Base-by-base conservation (phyloP, 78 protist species). In the Dictyostelium brefeldianum region DNA sequence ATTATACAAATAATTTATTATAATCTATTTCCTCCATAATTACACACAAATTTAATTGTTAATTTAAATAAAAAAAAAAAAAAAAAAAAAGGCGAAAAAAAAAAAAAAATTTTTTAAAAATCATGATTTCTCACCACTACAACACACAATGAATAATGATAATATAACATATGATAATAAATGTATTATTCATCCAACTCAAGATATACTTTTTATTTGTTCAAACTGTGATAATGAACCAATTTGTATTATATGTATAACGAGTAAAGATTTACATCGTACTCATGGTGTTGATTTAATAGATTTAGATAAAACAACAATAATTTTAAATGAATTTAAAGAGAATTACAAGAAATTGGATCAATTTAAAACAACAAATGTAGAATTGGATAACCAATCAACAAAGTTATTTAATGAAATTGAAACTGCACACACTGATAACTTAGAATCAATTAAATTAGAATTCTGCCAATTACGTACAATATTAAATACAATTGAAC, bases 141-240 rank as follows among this genome's bases (percentile, higher is more conserved):
- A n/a, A n/a, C n/a, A n/a, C n/a, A n/a, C n/a, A n/a, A n/a, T n/a
- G n/a, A n/a, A n/a, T n/a, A n/a, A n/a, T n/a, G n/a, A n/a, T n/a
- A n/a, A n/a, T n/a, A n/a, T n/a, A n/a, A n/a, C 17, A 57, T 57
- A n/a, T 57, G 65, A 57, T 57, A 57, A 57, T n/a, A 57, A 57
- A 57, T 57, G 65, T 57, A 57, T 27, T n/a, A 6, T 57, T n/a
- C 65, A 57, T 57, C 17, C 17, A n/a, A 27, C 17, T 57, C n/a
- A 57, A n/a, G 65, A 57, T 57, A n/a, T n/a, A n/a, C 17, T 22
- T n/a, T 57, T 57, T 57, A 57, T 57, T 57, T 57, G 65, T 57
- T 6, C n/a, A n/a, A n/a, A n/a, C n/a, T n/a, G 65, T 57, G 65
- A 57, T 57, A n/a, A 27, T 57, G n/a, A 27, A n/a, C 65, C 65